phyloP scores from a whole-genome alignment of 2,329 filamentous ascomycete genomes.

The Botryotinia convoluta region DNA sequence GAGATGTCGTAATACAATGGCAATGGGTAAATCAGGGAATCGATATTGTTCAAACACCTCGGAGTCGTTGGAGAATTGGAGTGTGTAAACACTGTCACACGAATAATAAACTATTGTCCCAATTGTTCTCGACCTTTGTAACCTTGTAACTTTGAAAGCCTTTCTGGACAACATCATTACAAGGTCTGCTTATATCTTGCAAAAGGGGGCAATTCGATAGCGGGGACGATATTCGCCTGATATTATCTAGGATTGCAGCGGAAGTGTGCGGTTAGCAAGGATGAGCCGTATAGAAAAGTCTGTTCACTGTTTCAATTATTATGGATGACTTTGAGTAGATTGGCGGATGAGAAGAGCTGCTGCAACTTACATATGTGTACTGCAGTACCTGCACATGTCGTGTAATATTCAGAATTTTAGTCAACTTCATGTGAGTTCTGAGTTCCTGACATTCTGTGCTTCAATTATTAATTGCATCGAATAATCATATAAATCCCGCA shows the following conservation, averaged over 20 bases:
- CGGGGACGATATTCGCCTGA: slow-evolving; percentile 11
- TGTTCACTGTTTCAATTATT: background rate
- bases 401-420: background rate
- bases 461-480: background rate
- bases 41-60: background rate
- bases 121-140: slow-evolving; percentile 10
- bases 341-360: background rate
- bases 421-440: background rate
- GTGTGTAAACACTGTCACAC: background rate
- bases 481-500: background rate
- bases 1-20: background rate
- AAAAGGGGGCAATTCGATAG: background rate
- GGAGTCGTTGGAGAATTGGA: background rate
- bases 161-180: background rate
- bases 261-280: slow-evolving; percentile 3
- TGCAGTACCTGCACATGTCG: slow-evolving; percentile 2
- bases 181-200: background rate
- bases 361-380: background rate
- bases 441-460: background rate
- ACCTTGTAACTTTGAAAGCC: background rate
- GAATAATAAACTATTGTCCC: background rate
- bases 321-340: background rate
- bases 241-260: background rate
- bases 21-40: background rate
- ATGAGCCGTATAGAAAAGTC: slow-evolving; percentile 2